Evolutionary conservation across 768 basidiomycete genomes (phyloP), one percentile per base, ranked within the genome.

Genomic region (Boletus sp.): DNA sequence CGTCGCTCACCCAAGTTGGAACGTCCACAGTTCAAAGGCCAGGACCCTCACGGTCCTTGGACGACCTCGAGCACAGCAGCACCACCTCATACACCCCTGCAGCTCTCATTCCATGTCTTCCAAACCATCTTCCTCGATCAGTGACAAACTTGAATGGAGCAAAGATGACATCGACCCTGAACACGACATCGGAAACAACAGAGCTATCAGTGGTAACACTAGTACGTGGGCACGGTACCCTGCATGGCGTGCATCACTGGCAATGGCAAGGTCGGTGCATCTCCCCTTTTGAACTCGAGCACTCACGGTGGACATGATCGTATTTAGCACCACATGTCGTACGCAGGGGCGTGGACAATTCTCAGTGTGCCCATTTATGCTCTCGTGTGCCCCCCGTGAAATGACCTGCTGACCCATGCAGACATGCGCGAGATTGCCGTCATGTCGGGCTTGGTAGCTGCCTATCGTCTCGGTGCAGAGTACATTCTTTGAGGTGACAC

Each of bases 11-110:
- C n/a, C n/a, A n/a, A n/a, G n/a, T n/a, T n/a, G n/a, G n/a, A n/a
- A n/a, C n/a, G n/a, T n/a, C n/a, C n/a, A n/a, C n/a, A 49, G 57
- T 55, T 55, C 41, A 58, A 45, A 42, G 53, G 52, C 32, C 40
- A 49, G 29, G 17, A 36, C 10, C 41, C 52, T n/a, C 35, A n/a
- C 3, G 41, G 47, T 2, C 57, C n/a, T n/a, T n/a, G n/a, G n/a
- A n/a, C n/a, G n/a, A n/a, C 41, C 47, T 44, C 52, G 35, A 42
- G 47, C 11, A 37, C n/a, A 14, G 28, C 42, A 1, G 17, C 47
- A 7, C 44, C 47, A 24, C 54, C 17, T 18, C 8, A 24, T 32
- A 9, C 18, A 8, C 4, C 28, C 17, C 52, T 44, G n/a, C 52
- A 17, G 11, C 52, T 56, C 32, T 20, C 47, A 4, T 49, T 52